These are phyloP conservation scores for Heliocybe sulcata DNA, from an alignment of 1,284 basidiomycete genomes.

Conservation along the genomic window DNA sequence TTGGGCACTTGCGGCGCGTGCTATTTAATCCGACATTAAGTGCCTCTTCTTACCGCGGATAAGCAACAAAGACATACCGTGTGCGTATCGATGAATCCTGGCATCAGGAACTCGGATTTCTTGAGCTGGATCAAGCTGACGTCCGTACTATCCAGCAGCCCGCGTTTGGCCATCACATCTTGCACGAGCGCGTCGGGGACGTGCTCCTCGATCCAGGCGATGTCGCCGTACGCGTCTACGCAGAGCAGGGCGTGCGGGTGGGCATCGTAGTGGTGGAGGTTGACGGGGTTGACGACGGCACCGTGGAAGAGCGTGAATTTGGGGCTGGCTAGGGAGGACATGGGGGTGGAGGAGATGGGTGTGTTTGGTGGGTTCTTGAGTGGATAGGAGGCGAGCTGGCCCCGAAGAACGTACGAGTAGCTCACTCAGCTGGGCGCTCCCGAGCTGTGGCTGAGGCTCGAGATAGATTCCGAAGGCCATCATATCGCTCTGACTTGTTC, in stretches of 20 bases:
- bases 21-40: slow-evolving; percentile 30
- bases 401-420: not conserved
- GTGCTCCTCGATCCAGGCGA: slow-evolving; percentile 62
- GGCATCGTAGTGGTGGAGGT: slow-evolving; percentile 44
- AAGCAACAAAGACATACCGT: slow-evolving; percentile 43
- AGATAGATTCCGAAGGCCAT: too few relatives aligned
- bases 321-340: not conserved
- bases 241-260: slow-evolving; percentile 52
- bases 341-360: not conserved
- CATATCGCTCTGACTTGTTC: too few relatives aligned
- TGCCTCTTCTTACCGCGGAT: not conserved
- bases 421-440: not conserved
- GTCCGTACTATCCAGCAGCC: slow-evolving; percentile 18
- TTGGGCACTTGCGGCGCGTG: slow-evolving; percentile 89
- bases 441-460: too few relatives aligned
- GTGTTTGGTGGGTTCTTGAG: not conserved
- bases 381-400: not conserved
- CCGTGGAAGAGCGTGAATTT: slow-evolving; percentile 51
- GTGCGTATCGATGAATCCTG: slow-evolving; percentile 89
- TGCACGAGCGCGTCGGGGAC: slow-evolving; percentile 38
- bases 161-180: slow-evolving; percentile 35
- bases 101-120: slow-evolving; percentile 76
- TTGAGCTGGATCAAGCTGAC: slow-evolving; percentile 40
- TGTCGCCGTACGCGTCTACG: slow-evolving; percentile 49
- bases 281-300: slow-evolving; percentile 59